Conservation (phyloP, 257 asterid species). For the Pogostemon cablin region DNA sequence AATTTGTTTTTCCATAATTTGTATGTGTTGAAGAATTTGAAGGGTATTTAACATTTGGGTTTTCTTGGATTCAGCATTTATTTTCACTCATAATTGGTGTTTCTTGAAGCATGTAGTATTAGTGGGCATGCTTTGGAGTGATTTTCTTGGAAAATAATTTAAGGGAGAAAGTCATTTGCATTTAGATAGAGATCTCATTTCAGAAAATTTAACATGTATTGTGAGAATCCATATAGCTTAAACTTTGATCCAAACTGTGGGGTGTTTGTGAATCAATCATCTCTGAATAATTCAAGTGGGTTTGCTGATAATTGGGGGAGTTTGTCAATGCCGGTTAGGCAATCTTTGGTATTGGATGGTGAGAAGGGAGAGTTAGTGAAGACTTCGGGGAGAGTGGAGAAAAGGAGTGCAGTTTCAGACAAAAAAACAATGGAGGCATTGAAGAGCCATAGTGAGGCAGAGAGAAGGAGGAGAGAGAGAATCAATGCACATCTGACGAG, state of each 20-base stretch:
- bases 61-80: conserved; percentile 7
- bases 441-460: conserved; percentile 93
- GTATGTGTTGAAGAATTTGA: conserved; percentile 17
- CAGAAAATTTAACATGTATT: conserved; percentile 35
- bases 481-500: conserved; percentile 72
- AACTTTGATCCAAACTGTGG: conserved; percentile 29
- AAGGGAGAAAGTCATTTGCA: conserved; percentile 1
- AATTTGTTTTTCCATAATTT: neutral
- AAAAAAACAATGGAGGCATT: conserved; percentile 64
- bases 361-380: conserved; percentile 61
- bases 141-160: conserved; percentile 24
- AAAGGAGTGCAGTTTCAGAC: conserved; percentile 47
- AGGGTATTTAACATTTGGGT: conserved; percentile 17
- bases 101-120: conserved; percentile 33
- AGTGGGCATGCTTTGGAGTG: conserved; percentile 30
- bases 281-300: conserved; percentile 19
- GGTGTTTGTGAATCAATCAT: conserved; percentile 35
- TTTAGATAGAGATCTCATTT: conserved; percentile 18
- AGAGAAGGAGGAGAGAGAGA: conserved; percentile 83
- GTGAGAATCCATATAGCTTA: conserved; percentile 32
- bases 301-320: conserved; percentile 32
- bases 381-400: conserved; percentile 47
- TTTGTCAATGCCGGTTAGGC: conserved; percentile 38
- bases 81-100: conserved; percentile 8
- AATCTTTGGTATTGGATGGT: conserved; percentile 54